Evolutionary conservation across 371 early-diverging fungal species (phyloP).

Genomic region (Rhizopus stolonifer): DNA sequence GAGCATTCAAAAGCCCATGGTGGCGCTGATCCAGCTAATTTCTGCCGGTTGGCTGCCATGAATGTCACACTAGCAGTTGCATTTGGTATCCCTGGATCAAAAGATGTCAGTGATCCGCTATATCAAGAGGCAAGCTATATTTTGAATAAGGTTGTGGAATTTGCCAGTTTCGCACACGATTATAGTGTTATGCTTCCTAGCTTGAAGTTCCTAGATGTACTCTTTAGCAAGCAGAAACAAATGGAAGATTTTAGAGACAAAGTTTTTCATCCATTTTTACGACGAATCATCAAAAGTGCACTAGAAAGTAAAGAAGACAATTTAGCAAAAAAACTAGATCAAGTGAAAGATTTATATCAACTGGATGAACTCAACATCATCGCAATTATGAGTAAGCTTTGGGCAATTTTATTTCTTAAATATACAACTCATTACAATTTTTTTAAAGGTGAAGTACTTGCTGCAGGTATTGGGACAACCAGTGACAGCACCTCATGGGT

Average conservation of each 20-base stretch:
- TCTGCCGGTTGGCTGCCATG: conserved; percentile 2
- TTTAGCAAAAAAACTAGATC: conserved; percentile 13
- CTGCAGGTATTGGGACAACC: conserved; percentile 12
- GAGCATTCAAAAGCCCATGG: conserved; percentile 3
- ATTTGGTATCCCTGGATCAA: conserved; percentile 4
- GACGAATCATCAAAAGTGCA: neutral
- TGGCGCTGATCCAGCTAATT: conserved; percentile 1
- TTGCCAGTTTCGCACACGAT: neutral
- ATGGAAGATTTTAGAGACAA: conserved; percentile 1
- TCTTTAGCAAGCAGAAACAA: conserved; percentile 5
- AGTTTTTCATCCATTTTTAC: neutral
- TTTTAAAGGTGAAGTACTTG: no score
- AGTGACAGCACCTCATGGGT: conserved; percentile 10
- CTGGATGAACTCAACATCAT: no score
- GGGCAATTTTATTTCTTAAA: no score
- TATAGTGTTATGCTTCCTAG: conserved; percentile 4
- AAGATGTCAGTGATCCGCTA: conserved; percentile 5
- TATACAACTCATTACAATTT: no score
- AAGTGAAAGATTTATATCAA: conserved; percentile 13
- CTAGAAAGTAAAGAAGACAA: conserved; percentile 7
- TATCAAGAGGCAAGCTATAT: conserved; percentile 3
- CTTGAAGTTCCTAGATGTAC: conserved; percentile 8
- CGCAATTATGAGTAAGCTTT: no score
- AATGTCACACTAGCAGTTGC: conserved; percentile 5
- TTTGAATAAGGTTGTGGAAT: neutral